Evolutionary conservation across 2,329 filamentous ascomycete species (phyloP).

Genomic region (Aspergillus niger): DNA sequence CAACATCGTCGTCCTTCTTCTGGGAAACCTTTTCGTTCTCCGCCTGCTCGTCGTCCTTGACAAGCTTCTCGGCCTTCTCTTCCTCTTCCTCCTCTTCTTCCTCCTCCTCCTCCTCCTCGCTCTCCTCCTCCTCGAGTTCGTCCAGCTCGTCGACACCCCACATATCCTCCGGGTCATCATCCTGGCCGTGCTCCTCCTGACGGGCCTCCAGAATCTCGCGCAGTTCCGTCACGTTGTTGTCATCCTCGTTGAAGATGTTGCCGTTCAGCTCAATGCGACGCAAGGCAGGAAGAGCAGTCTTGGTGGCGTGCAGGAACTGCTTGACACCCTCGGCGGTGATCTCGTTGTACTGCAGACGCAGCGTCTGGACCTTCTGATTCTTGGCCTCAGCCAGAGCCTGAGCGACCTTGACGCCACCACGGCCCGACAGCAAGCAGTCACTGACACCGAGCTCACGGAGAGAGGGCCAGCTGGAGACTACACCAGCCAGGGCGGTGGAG

Average conservation of each 20-base stretch:
- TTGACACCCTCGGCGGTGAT: conserved; percentile 77
- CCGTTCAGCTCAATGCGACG: conserved; percentile 92
- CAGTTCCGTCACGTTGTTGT: conserved; percentile 68
- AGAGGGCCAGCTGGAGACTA: conserved; percentile 71
- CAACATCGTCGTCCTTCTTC: conserved; percentile 77
- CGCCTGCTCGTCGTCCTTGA: conserved; percentile 63
- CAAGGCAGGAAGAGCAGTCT: conserved; percentile 69
- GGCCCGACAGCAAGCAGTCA: conserved; percentile 79
- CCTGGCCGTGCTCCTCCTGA: conserved; percentile 67
- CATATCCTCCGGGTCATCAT: conserved; percentile 71
- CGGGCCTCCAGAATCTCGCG: conserved; percentile 72
- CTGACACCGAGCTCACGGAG: conserved; percentile 84
- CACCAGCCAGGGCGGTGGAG: conserved; percentile 74
- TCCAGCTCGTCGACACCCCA: conserved; percentile 86
- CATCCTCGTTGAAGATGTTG: conserved; percentile 90
- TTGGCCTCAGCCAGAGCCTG: conserved; percentile 71
- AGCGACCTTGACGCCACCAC: conserved; percentile 74
- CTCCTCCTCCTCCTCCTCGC: conserved; percentile 69
- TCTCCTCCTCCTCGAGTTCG: conserved; percentile 76
- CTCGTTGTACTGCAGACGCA: conserved; percentile 92
- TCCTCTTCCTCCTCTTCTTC: conserved; percentile 59
- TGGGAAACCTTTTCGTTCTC: conserved; percentile 67
- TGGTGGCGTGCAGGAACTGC: conserved; percentile 68
- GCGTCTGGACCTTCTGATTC: conserved; percentile 75
- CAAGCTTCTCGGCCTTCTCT: conserved; percentile 62